phyloP scores from a whole-genome alignment of 148 eudicot genomes.

The Talinum fruticosum region DNA sequence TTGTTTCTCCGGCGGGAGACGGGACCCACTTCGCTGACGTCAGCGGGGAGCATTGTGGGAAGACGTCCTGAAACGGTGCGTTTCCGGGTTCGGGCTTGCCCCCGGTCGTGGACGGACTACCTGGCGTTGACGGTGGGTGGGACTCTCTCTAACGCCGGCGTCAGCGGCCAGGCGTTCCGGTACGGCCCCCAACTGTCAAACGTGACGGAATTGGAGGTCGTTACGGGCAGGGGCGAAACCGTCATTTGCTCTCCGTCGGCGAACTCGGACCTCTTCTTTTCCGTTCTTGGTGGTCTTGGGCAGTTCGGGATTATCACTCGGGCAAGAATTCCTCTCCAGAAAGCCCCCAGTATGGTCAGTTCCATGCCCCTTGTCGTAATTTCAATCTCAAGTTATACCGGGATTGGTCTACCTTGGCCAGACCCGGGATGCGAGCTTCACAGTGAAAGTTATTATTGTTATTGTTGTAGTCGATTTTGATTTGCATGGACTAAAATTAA shows the following conservation, averaged over 20 bases:
- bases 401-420: no score
- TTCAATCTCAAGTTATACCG: no score
- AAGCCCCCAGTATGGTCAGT: constrained; percentile 64
- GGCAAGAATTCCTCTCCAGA: constrained; percentile 63
- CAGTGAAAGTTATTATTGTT: no score
- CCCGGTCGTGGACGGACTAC: constrained; percentile 95
- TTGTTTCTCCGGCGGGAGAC: constrained; percentile 8
- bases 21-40: constrained; percentile 57
- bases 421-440: no score
- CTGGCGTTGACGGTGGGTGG: constrained; percentile 83
- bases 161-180: constrained; percentile 81
- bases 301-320: constrained; percentile 85
- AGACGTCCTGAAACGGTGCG: constrained; percentile 64
- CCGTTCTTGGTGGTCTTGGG: constrained; percentile 87
- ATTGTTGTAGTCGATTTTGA: no score
- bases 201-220: constrained; percentile 77
- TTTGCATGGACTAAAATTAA: background rate
- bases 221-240: constrained; percentile 81
- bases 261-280: constrained; percentile 50
- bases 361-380: background rate
- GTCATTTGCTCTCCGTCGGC: constrained; percentile 42
- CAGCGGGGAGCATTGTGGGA: constrained; percentile 89
- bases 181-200: constrained; percentile 76
- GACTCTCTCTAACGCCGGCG: constrained; percentile 81
- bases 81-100: constrained; percentile 43